A percentile compares a stretch with the other conserved stretches of the same genome.
These are phyloP conservation scores for Lepiota brunneoincarnata DNA, from an alignment of 768 basidiomycete genomes.

Conservation along the genomic window DNA sequence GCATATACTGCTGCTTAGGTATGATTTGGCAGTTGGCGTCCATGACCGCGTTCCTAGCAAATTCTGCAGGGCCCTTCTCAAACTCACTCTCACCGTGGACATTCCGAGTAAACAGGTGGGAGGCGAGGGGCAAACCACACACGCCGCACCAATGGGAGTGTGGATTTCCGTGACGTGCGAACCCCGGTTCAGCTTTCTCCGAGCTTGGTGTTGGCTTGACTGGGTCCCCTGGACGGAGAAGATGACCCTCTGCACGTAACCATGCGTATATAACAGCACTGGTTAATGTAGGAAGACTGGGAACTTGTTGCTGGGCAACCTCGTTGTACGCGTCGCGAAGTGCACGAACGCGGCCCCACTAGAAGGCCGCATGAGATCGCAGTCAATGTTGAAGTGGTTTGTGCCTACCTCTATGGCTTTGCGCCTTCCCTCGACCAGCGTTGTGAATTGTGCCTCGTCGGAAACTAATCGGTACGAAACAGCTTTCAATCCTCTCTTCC, in stretches of 20 bases:
- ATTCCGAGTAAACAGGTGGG: neutral
- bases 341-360: slow-evolving; percentile 50
- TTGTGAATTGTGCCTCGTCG: slow-evolving; percentile 30
- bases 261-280: slow-evolving; percentile 45
- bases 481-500: slow-evolving; percentile 20
- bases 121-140: slow-evolving; percentile 1
- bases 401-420: slow-evolving; percentile 49
- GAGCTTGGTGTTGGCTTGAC: slow-evolving; percentile 1
- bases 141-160: slow-evolving; percentile 7
- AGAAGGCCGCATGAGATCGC: neutral
- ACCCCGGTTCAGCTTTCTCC: neutral
- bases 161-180: neutral
- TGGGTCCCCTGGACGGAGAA: slow-evolving; percentile 18
- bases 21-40: slow-evolving; percentile 21
- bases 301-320: slow-evolving; percentile 15
- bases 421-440: slow-evolving; percentile 39
- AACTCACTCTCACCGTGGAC: neutral
- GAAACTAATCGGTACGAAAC: slow-evolving; percentile 41
- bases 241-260: slow-evolving; percentile 40
- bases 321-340: slow-evolving; percentile 39
- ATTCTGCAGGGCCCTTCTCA: neutral
- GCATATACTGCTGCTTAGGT: slow-evolving; percentile 20
- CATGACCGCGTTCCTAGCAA: neutral
- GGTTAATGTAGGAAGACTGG: slow-evolving; percentile 26
- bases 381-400: neutral